Conservation (phyloP, 169 alveolate species). For the Neospora caninum region DNA sequence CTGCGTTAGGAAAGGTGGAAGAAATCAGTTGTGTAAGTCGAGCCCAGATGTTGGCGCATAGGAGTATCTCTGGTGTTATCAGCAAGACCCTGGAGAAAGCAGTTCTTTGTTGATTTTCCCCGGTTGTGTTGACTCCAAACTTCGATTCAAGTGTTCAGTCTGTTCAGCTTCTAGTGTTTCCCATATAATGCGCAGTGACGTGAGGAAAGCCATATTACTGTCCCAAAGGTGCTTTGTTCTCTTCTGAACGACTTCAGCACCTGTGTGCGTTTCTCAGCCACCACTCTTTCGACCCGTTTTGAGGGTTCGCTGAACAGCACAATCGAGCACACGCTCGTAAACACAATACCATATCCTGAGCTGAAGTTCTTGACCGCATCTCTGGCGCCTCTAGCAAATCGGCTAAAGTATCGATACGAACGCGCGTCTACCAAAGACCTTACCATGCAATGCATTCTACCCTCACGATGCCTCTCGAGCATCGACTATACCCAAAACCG, state of each 20-base stretch:
- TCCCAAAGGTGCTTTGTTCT: not conserved
- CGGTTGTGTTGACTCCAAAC: no score
- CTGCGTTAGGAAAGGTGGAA: no score
- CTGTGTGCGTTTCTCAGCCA: not conserved
- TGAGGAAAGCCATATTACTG: no score
- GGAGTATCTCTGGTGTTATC: no score
- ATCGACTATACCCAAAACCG: not conserved
- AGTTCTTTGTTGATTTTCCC: no score
- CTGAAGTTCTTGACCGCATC: conserved; percentile 23
- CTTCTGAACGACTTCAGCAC: not conserved
- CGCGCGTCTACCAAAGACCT: conserved; percentile 31
- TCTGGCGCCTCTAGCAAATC: not conserved
- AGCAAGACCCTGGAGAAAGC: no score
- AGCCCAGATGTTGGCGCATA: no score
- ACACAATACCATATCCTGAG: conserved; percentile 31
- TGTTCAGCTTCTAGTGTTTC: no score
- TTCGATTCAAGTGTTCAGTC: no score
- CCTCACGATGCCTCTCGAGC: not conserved
- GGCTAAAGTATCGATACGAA: not conserved
- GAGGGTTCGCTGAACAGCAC: conserved; percentile 20
- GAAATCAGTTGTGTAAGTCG: no score
- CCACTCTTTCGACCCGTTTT: conserved; percentile 1
- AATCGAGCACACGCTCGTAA: conserved; percentile 13
- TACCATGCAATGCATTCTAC: not conserved
- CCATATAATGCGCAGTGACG: no score